Evolutionary conservation across 306 rosid species (phyloP).

Genomic region (Rubus idaeus): DNA sequence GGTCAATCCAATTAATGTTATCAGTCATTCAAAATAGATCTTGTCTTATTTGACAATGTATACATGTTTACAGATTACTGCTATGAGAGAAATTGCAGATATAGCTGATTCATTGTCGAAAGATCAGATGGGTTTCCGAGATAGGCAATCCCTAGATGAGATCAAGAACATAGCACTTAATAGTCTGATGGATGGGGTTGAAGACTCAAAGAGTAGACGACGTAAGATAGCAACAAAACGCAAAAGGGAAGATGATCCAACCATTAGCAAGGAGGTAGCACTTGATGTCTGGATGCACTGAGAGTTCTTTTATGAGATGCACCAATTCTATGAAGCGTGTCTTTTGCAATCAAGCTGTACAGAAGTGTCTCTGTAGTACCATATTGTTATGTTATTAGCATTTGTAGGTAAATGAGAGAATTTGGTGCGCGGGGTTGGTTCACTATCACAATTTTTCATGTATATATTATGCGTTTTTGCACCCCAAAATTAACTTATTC

Average conservation of each 20-base stretch:
- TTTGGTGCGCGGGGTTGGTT: background rate
- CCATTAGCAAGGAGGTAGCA: background rate
- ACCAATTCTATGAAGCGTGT: background rate
- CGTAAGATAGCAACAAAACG: constrained; percentile 58
- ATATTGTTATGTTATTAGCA: background rate
- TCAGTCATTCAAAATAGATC: background rate
- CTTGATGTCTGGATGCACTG: background rate
- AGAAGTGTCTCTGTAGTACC: background rate
- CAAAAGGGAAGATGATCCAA: constrained; percentile 38
- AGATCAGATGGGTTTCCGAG: constrained; percentile 63
- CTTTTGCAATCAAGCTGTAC: background rate
- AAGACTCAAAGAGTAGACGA: constrained; percentile 48
- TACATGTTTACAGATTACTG: constrained; percentile 43
- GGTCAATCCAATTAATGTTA: background rate
- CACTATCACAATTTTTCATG: background rate
- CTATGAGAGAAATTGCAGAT: constrained; percentile 67
- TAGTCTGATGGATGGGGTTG: constrained; percentile 54
- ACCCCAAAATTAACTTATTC: background rate
- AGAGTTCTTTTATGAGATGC: background rate
- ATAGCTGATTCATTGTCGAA: constrained; percentile 51
- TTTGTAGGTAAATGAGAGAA: background rate
- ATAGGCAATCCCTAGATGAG: constrained; percentile 51
- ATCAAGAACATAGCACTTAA: constrained; percentile 47
- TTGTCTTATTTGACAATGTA: background rate
- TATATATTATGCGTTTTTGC: background rate